A percentile compares a stretch with the other conserved stretches of the same genome.
phyloP scores from a whole-genome alignment of 2,329 filamentous ascomycete species.

The Aspergillus ochraceus region DNA sequence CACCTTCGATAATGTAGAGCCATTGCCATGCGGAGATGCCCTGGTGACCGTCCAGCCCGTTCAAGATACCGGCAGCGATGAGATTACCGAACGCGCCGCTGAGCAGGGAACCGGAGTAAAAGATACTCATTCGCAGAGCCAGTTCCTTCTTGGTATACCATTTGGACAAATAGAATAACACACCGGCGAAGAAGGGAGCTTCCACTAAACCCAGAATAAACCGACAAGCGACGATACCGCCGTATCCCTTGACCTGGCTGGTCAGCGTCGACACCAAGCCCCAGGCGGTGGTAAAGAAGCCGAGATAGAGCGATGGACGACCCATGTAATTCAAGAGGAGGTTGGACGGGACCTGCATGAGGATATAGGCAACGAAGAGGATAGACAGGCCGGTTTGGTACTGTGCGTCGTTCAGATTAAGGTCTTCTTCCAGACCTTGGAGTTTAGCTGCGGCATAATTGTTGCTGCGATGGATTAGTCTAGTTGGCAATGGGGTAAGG shows the following conservation, averaged over 20 bases:
- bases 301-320: conserved; percentile 45
- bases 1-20: conserved; percentile 43
- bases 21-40: conserved; percentile 43
- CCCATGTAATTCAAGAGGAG: conserved; percentile 45
- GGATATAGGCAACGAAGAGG: conserved; percentile 47
- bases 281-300: conserved; percentile 48
- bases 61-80: conserved; percentile 54
- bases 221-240: conserved; percentile 45
- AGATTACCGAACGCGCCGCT: conserved; percentile 55
- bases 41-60: conserved; percentile 36
- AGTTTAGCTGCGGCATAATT: conserved; percentile 49
- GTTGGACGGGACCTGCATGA: conserved; percentile 51
- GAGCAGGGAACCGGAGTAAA: conserved; percentile 54
- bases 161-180: conserved; percentile 50
- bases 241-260: conserved; percentile 43
- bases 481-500: neutral
- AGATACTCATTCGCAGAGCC: conserved; percentile 51
- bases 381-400: conserved; percentile 46
- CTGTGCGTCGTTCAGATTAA: conserved; percentile 34
- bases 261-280: conserved; percentile 48
- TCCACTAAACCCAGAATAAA: conserved; percentile 49
- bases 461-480: conserved; percentile 32
- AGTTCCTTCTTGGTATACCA: conserved; percentile 57
- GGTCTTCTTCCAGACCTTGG: conserved; percentile 42
- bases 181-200: conserved; percentile 49